Evolutionary conservation across 495 filamentous ascomycete species (phyloP).

Genomic region (Xylaria grammica): DNA sequence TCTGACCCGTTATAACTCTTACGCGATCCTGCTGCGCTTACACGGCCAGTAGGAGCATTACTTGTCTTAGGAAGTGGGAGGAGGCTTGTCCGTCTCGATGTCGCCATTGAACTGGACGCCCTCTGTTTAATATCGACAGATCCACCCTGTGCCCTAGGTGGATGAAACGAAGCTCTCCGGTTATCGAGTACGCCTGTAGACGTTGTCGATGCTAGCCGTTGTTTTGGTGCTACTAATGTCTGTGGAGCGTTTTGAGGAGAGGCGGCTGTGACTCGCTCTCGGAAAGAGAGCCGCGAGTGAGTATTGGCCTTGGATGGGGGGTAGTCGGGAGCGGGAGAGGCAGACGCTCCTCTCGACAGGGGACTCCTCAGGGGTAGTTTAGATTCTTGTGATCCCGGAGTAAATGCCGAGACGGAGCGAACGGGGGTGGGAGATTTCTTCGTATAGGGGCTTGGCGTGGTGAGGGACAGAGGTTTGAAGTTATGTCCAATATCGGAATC

Average conservation of each 20-base stretch:
- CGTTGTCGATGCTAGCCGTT: constrained; percentile 35
- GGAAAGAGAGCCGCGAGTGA: constrained; percentile 51
- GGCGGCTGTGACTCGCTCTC: constrained; percentile 49
- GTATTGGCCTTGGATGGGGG: constrained; percentile 40
- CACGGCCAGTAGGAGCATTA: constrained; percentile 32
- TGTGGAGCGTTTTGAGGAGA: constrained; percentile 45
- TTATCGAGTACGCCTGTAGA: constrained; percentile 41
- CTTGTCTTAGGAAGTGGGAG: constrained; percentile 53
- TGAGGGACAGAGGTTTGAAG: constrained; percentile 67
- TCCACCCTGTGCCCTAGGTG: constrained; percentile 36
- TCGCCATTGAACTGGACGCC: constrained; percentile 55
- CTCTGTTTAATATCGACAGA: constrained; percentile 37
- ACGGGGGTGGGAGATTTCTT: constrained; percentile 46
- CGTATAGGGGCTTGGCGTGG: constrained; percentile 67
- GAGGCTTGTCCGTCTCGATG: constrained; percentile 52
- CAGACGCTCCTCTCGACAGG: constrained; percentile 45
- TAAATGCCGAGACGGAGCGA: constrained; percentile 46
- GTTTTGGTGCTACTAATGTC: constrained; percentile 39
- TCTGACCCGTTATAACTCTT: constrained; percentile 12
- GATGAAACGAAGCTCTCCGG: constrained; percentile 55
- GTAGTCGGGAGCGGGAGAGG: constrained; percentile 47
- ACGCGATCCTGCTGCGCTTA: constrained; percentile 28
- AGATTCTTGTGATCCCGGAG: constrained; percentile 43
- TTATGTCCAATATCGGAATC: constrained; percentile 71
- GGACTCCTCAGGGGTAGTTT: constrained; percentile 55